Evolutionary conservation across 345 rosid genomes (phyloP), one percentile per base, ranked within the genome.

Genomic region (Gossypioides kirkii): DNA sequence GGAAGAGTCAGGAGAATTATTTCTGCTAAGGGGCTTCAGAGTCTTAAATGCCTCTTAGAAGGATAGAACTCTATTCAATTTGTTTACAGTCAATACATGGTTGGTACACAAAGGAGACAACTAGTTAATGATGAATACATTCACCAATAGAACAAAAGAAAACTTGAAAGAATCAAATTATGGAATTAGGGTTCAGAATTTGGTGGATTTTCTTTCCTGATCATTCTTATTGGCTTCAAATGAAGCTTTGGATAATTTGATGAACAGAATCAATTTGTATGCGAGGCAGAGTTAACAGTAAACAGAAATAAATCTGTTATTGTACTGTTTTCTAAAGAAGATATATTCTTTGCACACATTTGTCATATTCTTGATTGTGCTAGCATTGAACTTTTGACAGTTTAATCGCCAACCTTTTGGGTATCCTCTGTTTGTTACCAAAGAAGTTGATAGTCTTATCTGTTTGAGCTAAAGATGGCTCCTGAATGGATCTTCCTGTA

Each of bases 21-120:
- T 59, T 89, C 93, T 6, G 89, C 92, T 0, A 92, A 90, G 85
- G 91, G 86, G 55, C 78, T 87, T 61, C 83, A 80, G 80, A 83
- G 69, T 79, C 76, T 90, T 66, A 73, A 73, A 68, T 73, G 77
- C 70, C 55, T 22, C 18, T 59, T 80, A 63, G 80, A 87, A 76
- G 80, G 75, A 72, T 83, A 82, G 78, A 77, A 80, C 70, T 20
- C 55, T 49, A 58, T 38, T 32, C 25, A 56, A 55, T 60, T 65
- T 46, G 65, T 26, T 45, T 45, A 45, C 49, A 45, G 14, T 11
- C 49, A 45, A 45, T 11, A 45, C 17, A 53, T 53, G 11, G 25
- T 6, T 11, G 32, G 43, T 12, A 60, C 32, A 62, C 41, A 18
- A 20, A 68, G 61, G 59, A 68, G 32, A 42, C 22, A 76, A 42